Evolutionary conservation across 192 early-diverging fungal species (phyloP).

Genomic region (Dispira simplex): DNA sequence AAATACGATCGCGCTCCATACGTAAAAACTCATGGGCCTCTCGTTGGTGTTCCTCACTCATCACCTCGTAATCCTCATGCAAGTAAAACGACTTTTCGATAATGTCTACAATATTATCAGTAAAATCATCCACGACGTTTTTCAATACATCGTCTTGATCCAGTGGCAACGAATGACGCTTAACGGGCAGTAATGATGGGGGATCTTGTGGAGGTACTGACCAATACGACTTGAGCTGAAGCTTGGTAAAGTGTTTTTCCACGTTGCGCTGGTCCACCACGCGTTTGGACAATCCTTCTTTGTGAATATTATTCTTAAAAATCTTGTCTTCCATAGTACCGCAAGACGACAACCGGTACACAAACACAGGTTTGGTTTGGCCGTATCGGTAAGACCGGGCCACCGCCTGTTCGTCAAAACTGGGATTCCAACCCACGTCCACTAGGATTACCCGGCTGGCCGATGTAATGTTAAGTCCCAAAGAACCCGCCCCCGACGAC

Average conservation of each 20-base stretch:
- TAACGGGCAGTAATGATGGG: background rate
- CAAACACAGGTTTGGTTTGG: conserved; percentile 47
- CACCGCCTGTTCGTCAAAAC: conserved; percentile 57
- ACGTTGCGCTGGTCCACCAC: conserved; percentile 47
- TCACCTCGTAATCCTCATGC: background rate
- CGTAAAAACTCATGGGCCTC: background rate
- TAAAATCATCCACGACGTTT: background rate
- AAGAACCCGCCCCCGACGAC: conserved; percentile 32
- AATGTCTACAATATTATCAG: background rate
- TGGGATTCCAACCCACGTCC: conserved; percentile 72
- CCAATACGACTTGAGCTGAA: conserved; percentile 35
- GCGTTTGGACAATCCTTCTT: conserved; percentile 44
- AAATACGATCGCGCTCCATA: background rate
- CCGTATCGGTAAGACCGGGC: conserved; percentile 56
- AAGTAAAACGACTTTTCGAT: background rate
- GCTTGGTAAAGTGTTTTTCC: conserved; percentile 25
- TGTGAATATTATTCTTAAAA: conserved; percentile 54
- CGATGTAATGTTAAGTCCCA: conserved; percentile 49
- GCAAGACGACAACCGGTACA: conserved; percentile 43
- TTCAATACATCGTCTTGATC: background rate
- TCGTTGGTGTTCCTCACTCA: background rate
- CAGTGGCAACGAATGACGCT: background rate
- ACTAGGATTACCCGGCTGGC: conserved; percentile 59
- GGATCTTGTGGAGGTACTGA: conserved; percentile 16
- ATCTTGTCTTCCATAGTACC: conserved; percentile 44